Evolutionary conservation across 441 rosid species (phyloP).

Genomic region (Pelargonium australe): DNA sequence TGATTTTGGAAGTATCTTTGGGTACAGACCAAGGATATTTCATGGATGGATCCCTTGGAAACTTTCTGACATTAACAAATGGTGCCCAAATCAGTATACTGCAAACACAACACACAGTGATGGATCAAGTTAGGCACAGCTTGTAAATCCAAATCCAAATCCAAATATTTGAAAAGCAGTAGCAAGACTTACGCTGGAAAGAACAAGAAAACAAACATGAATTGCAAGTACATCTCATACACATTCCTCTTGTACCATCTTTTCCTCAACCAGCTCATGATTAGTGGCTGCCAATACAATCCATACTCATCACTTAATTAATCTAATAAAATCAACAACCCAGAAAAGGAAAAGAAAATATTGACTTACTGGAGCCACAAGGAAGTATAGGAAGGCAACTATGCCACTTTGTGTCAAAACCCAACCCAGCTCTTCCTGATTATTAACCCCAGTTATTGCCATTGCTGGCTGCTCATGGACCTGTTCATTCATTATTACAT

Average conservation of each 20-base stretch:
- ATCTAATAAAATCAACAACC: no score
- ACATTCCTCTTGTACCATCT: conserved; percentile 81
- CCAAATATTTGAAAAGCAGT: no score
- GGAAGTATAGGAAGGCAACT: conserved; percentile 57
- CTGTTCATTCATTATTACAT: conserved; percentile 19
- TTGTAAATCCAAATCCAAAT: no score
- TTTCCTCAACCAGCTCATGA: conserved; percentile 80
- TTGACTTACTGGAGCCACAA: conserved; percentile 60
- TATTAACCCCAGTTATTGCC: conserved; percentile 78
- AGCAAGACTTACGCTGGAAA: conserved; percentile 47
- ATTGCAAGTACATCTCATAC: conserved; percentile 76
- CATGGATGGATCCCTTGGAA: conserved; percentile 75
- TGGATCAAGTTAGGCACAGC: no score
- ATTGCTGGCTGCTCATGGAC: conserved; percentile 56
- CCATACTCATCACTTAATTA: neutral
- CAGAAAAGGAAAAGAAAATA: neutral
- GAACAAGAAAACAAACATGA: conserved; percentile 86
- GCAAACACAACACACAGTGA: conserved; percentile 20
- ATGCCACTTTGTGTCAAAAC: conserved; percentile 42
- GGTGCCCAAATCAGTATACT: conserved; percentile 76
- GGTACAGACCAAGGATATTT: conserved; percentile 84
- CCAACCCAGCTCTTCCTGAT: conserved; percentile 45
- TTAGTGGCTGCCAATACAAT: conserved; percentile 50
- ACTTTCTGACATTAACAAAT: conserved; percentile 73
- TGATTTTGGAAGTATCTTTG: conserved; percentile 50